A percentile compares a stretch with the other conserved stretches of the same genome.
Conservation (phyloP, 2,329 filamentous ascomycete genomes). For the Microsporum ferrugineum region DNA sequence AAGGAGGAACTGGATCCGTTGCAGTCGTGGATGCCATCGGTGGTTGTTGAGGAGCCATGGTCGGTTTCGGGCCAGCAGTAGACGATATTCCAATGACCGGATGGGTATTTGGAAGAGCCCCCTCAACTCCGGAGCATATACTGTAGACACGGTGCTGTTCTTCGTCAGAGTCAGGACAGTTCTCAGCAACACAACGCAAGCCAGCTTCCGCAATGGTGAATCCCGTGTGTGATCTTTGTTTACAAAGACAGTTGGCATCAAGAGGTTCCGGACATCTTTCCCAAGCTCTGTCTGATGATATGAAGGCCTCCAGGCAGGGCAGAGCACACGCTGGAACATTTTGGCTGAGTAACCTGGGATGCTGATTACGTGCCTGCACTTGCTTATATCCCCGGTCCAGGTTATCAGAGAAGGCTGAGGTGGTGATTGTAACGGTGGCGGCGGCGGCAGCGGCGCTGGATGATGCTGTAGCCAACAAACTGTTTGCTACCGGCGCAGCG, state of each 20-base stretch:
- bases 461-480: neutral
- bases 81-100: slow-evolving; percentile 22
- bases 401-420: neutral
- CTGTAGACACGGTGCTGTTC: slow-evolving; percentile 37
- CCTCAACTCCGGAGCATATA: slow-evolving; percentile 46
- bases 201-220: slow-evolving; percentile 63
- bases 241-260: slow-evolving; percentile 54
- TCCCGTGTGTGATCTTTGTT: slow-evolving; percentile 45
- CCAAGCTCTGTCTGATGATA: slow-evolving; percentile 47
- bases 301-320: slow-evolving; percentile 51
- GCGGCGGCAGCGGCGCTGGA: neutral
- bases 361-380: neutral
- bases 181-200: slow-evolving; percentile 52
- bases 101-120: slow-evolving; percentile 48
- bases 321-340: slow-evolving; percentile 48
- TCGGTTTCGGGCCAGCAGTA: slow-evolving; percentile 12
- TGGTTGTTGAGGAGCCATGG: slow-evolving; percentile 8
- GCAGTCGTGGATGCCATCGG: neutral
- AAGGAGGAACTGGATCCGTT: neutral
- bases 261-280: slow-evolving; percentile 40
- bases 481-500: slow-evolving; percentile 1
- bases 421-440: neutral
- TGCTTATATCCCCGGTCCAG: neutral
- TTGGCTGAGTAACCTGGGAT: neutral
- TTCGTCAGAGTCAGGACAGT: slow-evolving; percentile 41